These are phyloP conservation scores for Balamuthia mandrillaris DNA, from an alignment of 208 protist genomes.

Conservation along the genomic window DNA sequence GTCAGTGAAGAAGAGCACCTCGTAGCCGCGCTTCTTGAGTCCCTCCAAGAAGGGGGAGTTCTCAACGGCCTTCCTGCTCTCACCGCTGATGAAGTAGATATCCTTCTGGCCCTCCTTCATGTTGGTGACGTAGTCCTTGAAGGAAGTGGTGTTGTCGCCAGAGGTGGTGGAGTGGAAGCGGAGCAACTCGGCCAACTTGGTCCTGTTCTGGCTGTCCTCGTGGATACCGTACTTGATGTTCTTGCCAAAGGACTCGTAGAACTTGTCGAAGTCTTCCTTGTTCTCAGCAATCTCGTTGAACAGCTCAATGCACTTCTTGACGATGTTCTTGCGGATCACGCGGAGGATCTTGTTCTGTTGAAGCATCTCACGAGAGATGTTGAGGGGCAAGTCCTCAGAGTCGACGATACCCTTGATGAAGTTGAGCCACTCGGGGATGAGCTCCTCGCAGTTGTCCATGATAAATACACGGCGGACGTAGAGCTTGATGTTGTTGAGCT, in stretches of 20 bases:
- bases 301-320: conserved; percentile 95
- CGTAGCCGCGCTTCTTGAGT: conserved; percentile 83
- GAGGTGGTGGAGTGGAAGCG: conserved; percentile 88
- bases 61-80: conserved; percentile 80
- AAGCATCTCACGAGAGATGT: conserved; percentile 97
- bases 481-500: conserved; percentile 97
- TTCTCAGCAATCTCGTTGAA: conserved; percentile 94
- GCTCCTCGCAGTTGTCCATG: conserved; percentile 96
- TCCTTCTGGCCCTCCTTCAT: conserved; percentile 96
- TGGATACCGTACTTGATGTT: conserved; percentile 98
- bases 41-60: conserved; percentile 95
- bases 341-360: conserved; percentile 98
- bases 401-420: conserved; percentile 97
- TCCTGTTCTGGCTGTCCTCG: conserved; percentile 90
- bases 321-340: conserved; percentile 96
- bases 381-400: conserved; percentile 96
- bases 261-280: conserved; percentile 96
- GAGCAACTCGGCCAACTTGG: conserved; percentile 90
- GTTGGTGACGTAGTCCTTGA: conserved; percentile 93
- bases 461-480: conserved; percentile 96
- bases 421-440: conserved; percentile 94
- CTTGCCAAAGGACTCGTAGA: conserved; percentile 95
- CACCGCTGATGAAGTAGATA: conserved; percentile 99
- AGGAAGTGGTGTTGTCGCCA: conserved; percentile 82
- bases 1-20: conserved; percentile 96